Evolutionary conservation across 306 rosid species (phyloP).

Genomic region (Rosa chinensis): DNA sequence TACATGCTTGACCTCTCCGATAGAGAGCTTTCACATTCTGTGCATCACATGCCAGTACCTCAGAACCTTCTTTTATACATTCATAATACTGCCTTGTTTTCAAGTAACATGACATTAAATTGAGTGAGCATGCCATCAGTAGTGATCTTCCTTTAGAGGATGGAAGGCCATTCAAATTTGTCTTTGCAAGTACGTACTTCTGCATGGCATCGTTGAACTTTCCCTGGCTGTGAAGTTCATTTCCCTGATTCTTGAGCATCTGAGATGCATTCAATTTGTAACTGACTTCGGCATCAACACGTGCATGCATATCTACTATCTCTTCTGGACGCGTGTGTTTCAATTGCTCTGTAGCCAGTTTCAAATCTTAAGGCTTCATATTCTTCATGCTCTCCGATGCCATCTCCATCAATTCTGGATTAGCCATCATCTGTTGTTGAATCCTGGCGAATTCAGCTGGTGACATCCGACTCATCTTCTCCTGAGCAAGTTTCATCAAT

Average conservation of each 20-base stretch:
- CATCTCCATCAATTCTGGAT: conserved; percentile 89
- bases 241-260: conserved; percentile 90
- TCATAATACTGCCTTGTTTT: conserved; percentile 75
- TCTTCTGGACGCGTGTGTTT: conserved; percentile 88
- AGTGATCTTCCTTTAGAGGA: conserved; percentile 67
- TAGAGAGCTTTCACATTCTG: conserved; percentile 88
- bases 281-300: conserved; percentile 60
- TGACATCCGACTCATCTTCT: conserved; percentile 98
- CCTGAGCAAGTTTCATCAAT: conserved; percentile 80
- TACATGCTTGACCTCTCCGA: conserved; percentile 97
- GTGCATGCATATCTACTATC: conserved; percentile 72
- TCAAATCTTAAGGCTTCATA: conserved; percentile 79
- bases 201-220: conserved; percentile 64
- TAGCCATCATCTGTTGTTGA: conserved; percentile 96
- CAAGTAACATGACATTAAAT: conserved; percentile 94
- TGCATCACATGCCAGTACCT: conserved; percentile 80
- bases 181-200: conserved; percentile 84
- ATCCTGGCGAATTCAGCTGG: conserved; percentile 86
- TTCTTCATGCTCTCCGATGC: conserved; percentile 93
- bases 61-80: conserved; percentile 84
- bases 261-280: conserved; percentile 79
- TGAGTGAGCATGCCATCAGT: conserved; percentile 87
- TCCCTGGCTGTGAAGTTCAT: conserved; percentile 81
- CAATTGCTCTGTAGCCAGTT: conserved; percentile 79
- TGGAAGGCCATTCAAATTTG: conserved; percentile 65